Evolutionary conservation across 2,329 filamentous ascomycete species (phyloP).

Genomic region (Sclerotiophoma versabilis): DNA sequence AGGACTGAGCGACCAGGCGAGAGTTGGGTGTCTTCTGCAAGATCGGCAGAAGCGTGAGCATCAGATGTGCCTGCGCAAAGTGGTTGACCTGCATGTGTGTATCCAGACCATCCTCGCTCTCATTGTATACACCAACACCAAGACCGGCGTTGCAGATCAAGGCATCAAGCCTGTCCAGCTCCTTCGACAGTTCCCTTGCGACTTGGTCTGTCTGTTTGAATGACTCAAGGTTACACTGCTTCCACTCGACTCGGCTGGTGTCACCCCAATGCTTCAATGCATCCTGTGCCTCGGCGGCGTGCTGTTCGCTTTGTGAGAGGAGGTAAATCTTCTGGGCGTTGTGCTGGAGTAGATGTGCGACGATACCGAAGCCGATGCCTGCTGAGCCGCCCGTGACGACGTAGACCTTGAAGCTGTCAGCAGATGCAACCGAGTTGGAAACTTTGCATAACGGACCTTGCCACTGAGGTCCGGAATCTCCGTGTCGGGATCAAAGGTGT

Average conservation of each 20-base stretch:
- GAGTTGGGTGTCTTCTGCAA: conserved; percentile 55
- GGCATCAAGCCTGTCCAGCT: conserved; percentile 55
- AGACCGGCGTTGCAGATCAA: conserved; percentile 60
- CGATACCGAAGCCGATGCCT: conserved; percentile 61
- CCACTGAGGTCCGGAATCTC: conserved; percentile 52
- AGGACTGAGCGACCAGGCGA: conserved; percentile 59
- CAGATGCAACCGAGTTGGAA: not conserved
- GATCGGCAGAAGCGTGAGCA: conserved; percentile 55
- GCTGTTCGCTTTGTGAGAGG: conserved; percentile 58
- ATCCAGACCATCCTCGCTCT: conserved; percentile 60
- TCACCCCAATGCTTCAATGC: conserved; percentile 55
- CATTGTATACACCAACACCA: conserved; percentile 58
- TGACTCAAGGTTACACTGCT: conserved; percentile 57
- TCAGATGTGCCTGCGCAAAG: conserved; percentile 59
- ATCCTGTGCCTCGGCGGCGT: conserved; percentile 55
- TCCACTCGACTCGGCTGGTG: conserved; percentile 52
- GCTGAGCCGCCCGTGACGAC: conserved; percentile 59
- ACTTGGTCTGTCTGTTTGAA: conserved; percentile 56
- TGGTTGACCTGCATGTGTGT: conserved; percentile 61
- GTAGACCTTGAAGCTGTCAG: conserved; percentile 45
- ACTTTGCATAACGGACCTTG: conserved; percentile 32
- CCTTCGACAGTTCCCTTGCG: conserved; percentile 52
- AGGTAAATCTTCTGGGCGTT: conserved; percentile 57
- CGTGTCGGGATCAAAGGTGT: conserved; percentile 51
- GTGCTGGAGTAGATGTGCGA: conserved; percentile 61